phyloP scores from a whole-genome alignment of 805 yeast genomes.

The Phaffomyces opuntiae region DNA sequence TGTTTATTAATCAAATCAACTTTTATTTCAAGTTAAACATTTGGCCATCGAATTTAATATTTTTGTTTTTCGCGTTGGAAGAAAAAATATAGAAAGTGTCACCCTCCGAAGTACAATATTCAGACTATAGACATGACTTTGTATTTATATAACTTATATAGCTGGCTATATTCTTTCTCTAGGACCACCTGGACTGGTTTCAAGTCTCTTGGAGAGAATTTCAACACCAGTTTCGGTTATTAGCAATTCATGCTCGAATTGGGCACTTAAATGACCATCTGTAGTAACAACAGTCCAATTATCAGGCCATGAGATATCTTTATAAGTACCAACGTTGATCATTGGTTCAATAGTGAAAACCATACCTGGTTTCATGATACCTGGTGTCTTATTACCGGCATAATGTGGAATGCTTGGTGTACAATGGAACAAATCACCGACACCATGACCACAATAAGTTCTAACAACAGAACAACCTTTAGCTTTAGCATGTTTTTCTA shows the following conservation, averaged over 20 bases:
- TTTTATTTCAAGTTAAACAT: background rate
- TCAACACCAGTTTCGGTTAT: constrained; percentile 94
- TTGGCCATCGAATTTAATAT: constrained; percentile 2
- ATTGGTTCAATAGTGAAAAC: constrained; percentile 97
- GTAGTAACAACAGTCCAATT: constrained; percentile 92
- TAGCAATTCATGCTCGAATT: constrained; percentile 87
- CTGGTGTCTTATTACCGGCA: constrained; percentile 87
- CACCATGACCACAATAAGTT: constrained; percentile 92
- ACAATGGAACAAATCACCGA: constrained; percentile 78
- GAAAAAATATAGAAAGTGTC: background rate
- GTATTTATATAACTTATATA: background rate
- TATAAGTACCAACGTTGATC: constrained; percentile 79
- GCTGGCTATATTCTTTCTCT: constrained; percentile 38
- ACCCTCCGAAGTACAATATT: background rate
- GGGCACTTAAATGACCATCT: constrained; percentile 88
- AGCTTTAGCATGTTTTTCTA: constrained; percentile 77
- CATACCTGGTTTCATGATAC: constrained; percentile 93
- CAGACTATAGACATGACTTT: too few species aligned
- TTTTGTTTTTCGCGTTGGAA: constrained; percentile 1
- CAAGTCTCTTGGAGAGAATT: constrained; percentile 75
- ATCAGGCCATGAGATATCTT: constrained; percentile 91
- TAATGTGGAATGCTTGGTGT: constrained; percentile 93
- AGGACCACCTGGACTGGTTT: constrained; percentile 86
- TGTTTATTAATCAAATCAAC: background rate
- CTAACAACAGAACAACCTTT: constrained; percentile 83